Base-by-base conservation (phyloP, 2,329 filamentous ascomycete genomes). In the Nemania serpens region DNA sequence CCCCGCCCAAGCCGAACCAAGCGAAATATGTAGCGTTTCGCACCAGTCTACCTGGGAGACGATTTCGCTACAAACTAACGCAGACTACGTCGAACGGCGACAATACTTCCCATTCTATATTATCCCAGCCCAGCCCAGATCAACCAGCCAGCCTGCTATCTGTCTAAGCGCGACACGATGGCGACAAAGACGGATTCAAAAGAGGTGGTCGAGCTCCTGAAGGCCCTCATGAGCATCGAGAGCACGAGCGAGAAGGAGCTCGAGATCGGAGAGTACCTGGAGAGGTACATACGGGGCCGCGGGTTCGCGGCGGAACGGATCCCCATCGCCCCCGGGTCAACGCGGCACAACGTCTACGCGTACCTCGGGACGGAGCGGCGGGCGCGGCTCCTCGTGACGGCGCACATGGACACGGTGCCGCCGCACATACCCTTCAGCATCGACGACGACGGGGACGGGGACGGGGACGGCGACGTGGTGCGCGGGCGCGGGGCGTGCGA, bases 351-450 rank as follows among this genome's bases (percentile, higher is more conserved):
- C 67, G 70, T 77, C 57, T 76, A 76, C 67, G 76, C 76, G 9
- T 77, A 77, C 63, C 65, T 77, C 4, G 74, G 74, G 3, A 61
- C 65, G 37, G 49, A 63, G 15, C 68, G 71, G 25, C 66, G 71
- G 37, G 70, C 73, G 3, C 68, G 75, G 13, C 68, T 74, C 18
- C 72, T 75, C 22, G 68, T 76, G 17, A 74, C 74, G 5, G 68
- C 71, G 1, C 74, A 77, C 62, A 75, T 76, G 70, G 74, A 76
- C 52, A 76, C 75, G 9, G 79, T 81, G 3, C 80, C 83, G 0
- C 83, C 82, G 0, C 82, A 79, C 69, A 82, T 82, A 68, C 81
- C 82, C 0, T 82, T 84, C 67, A 77, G 78, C 39, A 66, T 74
- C 5, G 63, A 72, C 5, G 69, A 66, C 12, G 71, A 72, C 5